phyloP scores from a whole-genome alignment of 176 grass and related monocot species.

The Musa beccarii region DNA sequence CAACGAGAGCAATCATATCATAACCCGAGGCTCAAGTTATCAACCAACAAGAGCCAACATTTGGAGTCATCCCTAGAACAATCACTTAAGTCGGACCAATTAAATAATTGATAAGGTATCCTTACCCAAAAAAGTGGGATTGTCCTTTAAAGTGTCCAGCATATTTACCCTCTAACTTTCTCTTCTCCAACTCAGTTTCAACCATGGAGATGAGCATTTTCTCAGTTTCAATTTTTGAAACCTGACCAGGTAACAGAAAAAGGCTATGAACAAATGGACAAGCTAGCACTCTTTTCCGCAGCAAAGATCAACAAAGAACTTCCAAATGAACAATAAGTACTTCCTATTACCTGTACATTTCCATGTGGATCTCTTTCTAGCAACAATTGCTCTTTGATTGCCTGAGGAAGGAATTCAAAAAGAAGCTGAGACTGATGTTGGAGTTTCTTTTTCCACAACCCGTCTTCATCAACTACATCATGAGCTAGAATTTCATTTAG shows the following conservation, averaged over 20 bases:
- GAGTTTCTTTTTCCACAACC: conserved; percentile 88
- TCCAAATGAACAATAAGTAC: neutral
- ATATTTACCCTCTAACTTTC: conserved; percentile 72
- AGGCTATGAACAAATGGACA: neutral
- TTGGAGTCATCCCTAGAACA: neutral
- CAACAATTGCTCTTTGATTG: conserved; percentile 89
- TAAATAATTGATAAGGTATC: neutral
- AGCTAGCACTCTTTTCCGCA: neutral
- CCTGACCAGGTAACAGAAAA: conserved; percentile 26
- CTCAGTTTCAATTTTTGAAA: conserved; percentile 99
- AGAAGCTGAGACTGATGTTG: conserved; percentile 42
- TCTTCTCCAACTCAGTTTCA: conserved; percentile 95
- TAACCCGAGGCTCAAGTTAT: neutral
- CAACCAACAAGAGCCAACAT: neutral
- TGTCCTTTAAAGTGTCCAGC: conserved; percentile 70
- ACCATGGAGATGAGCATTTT: conserved; percentile 99
- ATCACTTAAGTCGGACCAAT: neutral
- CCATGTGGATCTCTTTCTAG: conserved; percentile 99
- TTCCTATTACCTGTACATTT: conserved; percentile 81
- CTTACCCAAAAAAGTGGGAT: conserved; percentile 98
- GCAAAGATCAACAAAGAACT: neutral
- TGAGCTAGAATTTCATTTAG: conserved; percentile 93
- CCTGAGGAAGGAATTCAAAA: conserved; percentile 82
- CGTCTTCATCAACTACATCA: conserved; percentile 82
- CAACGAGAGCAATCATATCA: no score